Evolutionary conservation across 768 basidiomycete species (phyloP), one percentile per base, ranked within the genome.

Genomic region (Tylopilus rubrobrunneus): DNA sequence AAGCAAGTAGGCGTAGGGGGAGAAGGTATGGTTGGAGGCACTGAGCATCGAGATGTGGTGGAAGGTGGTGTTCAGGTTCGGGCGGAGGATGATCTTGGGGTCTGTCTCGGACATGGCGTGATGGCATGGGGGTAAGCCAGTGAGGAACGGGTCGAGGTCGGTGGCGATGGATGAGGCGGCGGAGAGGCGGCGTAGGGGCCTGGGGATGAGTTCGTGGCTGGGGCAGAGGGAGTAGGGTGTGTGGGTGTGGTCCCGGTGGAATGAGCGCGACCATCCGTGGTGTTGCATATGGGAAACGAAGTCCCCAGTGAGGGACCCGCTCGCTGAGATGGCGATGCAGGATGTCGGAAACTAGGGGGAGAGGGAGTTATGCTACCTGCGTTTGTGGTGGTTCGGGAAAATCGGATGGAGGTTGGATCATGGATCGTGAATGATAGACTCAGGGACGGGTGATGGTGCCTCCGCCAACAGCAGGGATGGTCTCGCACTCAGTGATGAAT

Each of bases 21-120:
- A 92, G 4, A 99, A 74, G 0, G 96, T 99, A 64, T 97, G 96
- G 63, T 97, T 92, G 1, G 92, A 93, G 60, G 86, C 79, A 19
- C 84, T 86, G 44, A 99, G 82, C 4, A 89, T 90, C 17, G 91
- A 87, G 10, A 98, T 75, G 57, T 96, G 91, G 51, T 88, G 90
- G 21, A 96, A 78, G 6, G 86, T 84, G 58, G 86, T 85, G 71
- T 85, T 87, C n/a, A 80, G 67, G 0, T 79, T 73, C 1, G 87
- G 86, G 14, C 82, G 81, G 47, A 90, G 78, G 17, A 84, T 67
- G 59, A 87, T 85, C 56, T 81, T 80, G 21, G 81, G 78, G 41
- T 77, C 74, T 39, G 71, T 67, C 28, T 78, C 78, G 1, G 67
- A 58, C 54, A 65, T 41, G 45, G 66, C n/a, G 45, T 63, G 57